These are phyloP conservation scores for Coemansia sp. DNA, from an alignment of 192 early-diverging fungal species.

Conservation along the genomic window DNA sequence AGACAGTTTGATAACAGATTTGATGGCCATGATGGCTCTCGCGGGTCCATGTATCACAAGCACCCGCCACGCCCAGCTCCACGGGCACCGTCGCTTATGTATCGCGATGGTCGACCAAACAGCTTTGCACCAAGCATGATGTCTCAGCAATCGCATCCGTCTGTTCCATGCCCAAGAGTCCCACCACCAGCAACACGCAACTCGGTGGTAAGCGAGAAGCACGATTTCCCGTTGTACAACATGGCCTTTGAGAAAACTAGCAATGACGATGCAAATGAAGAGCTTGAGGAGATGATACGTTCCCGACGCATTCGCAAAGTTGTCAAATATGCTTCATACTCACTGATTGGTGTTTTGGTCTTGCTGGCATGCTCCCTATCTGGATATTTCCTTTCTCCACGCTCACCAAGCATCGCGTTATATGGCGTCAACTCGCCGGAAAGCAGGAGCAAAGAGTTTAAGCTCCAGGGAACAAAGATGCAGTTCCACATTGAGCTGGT, in stretches of 20 bases:
- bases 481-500: conserved; percentile 47
- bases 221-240: conserved; percentile 32
- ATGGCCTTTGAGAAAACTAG: conserved; percentile 10
- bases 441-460: conserved; percentile 26
- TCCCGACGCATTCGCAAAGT: conserved; percentile 28
- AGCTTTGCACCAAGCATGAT: conserved; percentile 17
- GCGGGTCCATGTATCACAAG: conserved; percentile 11
- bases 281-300: conserved; percentile 44
- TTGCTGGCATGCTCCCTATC: conserved; percentile 29
- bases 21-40: conserved; percentile 4
- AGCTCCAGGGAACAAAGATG: conserved; percentile 50
- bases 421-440: conserved; percentile 37
- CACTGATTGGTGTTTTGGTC: conserved; percentile 11
- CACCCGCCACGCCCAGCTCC: conserved; percentile 21
- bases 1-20: not conserved
- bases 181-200: conserved; percentile 13
- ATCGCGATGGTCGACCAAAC: conserved; percentile 9
- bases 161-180: conserved; percentile 7
- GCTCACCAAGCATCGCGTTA: conserved; percentile 31
- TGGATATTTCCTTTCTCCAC: conserved; percentile 42
- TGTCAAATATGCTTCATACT: conserved; percentile 25
- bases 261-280: conserved; percentile 31
- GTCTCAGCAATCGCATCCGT: conserved; percentile 21
- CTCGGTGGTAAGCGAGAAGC: conserved; percentile 28
- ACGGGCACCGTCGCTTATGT: conserved; percentile 27